A percentile compares a stretch with the other conserved stretches of the same genome.
Conservation (phyloP, 2,329 filamentous ascomycete species). For the Sporothrix schenckii region DNA sequence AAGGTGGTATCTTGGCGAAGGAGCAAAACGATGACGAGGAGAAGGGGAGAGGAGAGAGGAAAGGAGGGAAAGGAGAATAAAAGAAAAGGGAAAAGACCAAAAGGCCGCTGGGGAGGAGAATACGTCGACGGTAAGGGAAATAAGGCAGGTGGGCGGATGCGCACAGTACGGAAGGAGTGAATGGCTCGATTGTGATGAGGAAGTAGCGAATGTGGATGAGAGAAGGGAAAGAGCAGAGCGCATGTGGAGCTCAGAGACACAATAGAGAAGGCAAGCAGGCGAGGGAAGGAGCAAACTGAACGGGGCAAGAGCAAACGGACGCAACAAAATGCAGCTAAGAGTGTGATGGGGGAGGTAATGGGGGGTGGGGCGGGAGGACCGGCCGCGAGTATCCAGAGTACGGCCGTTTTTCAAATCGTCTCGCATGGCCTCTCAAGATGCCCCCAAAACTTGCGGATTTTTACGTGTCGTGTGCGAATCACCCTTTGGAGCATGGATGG, state of each 20-base stretch:
- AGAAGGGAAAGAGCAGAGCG: not conserved
- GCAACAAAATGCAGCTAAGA: conserved; percentile 11
- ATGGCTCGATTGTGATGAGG: conserved; percentile 1
- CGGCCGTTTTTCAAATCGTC: conserved; percentile 5
- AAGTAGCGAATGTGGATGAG: conserved; percentile 16
- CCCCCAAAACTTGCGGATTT: not conserved
- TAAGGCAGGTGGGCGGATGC: conserved; percentile 12
- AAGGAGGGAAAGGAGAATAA: not conserved
- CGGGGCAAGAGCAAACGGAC: conserved; percentile 11
- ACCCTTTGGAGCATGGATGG: conserved; percentile 1
- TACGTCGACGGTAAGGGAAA: conserved; percentile 8
- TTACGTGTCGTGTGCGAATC: not conserved
- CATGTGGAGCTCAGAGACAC: conserved; percentile 4
- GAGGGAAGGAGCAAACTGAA: conserved; percentile 9
- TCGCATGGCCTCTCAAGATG: not conserved
- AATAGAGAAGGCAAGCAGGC: conserved; percentile 19
- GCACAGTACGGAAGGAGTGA: conserved; percentile 16
- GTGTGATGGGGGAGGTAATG: not conserved
- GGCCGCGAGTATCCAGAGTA: conserved; percentile 15
- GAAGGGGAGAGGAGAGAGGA: not conserved
- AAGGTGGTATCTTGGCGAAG: not conserved
- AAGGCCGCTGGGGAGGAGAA: not conserved
- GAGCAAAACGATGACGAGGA: not conserved
- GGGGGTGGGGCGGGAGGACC: conserved; percentile 10
- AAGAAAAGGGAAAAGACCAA: not conserved